Evolutionary conservation across 441 rosid genomes (phyloP), one percentile per base, ranked within the genome.

Genomic region (Mallotus japonicus): DNA sequence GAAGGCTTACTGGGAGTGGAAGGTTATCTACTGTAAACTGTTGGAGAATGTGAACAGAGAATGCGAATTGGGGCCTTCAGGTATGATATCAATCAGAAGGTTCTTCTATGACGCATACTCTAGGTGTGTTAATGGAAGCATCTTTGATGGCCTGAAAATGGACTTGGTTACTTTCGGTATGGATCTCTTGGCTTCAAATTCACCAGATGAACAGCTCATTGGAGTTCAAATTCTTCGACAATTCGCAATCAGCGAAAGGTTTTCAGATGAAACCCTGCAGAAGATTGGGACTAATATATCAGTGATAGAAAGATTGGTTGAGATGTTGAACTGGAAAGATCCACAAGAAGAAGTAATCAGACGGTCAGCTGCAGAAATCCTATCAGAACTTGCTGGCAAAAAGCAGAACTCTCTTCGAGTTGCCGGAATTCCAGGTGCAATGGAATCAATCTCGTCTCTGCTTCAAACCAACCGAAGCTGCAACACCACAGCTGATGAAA

Each of bases 291-390:
- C 84, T 22, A 87, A 85, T 51, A 79, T 87, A 10, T 72, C 85
- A 0, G 91, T 88, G 55, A 84, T 92, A 3, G 99, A 91, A 79
- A 80, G 97, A 71, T 82, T 95, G 65, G 92, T 92, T 19, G 99
- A 95, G 85, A 90, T 92, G 88, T 68, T 95, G 86, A 95, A 95
- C 73, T 95, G 99, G 99, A 92, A 90, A 81, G 95, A 91, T 72
- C 83, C 82, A 32, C 85, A 82, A 65, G 97, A 91, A 80, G 96
- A 92, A 79, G 99, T 88, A 79, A 90, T 87, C 69, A 85, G 99
- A 74, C 78, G 71, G 75, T 88, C 93, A 63, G 91, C 99, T 1
- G 95, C 96, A 7, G 96, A 91, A 76, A 87, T 89, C 59, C 75
- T 95, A 58, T 83, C 99, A 9, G 90, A 85, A 75, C 81, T 95